Percentiles rank a stretch among this genome's conserved stretches.
Evolutionary conservation across 441 rosid species (phyloP).

Genomic region (Kokia cookei): DNA sequence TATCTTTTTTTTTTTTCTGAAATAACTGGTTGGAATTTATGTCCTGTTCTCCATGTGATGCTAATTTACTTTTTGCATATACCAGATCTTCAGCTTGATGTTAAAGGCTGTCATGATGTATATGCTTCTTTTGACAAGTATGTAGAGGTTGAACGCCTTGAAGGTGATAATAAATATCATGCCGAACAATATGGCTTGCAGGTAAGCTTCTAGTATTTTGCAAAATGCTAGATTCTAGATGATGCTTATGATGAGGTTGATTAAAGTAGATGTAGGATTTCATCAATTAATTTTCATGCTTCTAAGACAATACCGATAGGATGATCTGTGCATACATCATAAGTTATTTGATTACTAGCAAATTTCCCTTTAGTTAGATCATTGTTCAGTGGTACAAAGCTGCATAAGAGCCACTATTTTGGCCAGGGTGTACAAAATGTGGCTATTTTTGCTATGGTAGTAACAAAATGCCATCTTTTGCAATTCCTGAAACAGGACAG

Average conservation of each 20-base stretch:
- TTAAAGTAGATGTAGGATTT: not conserved
- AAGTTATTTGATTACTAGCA: not conserved
- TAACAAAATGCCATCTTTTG: not conserved
- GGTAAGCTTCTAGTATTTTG: slow-evolving; percentile 19
- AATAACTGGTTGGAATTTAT: not conserved
- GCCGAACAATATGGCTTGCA: slow-evolving; percentile 52
- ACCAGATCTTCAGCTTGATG: slow-evolving; percentile 47
- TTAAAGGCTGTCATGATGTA: slow-evolving; percentile 49
- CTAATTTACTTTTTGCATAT: slow-evolving; percentile 6
- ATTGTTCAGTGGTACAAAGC: not conserved
- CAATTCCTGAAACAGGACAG: not conserved
- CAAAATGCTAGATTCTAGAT: not conserved
- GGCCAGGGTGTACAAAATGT: not conserved
- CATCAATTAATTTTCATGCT: not conserved
- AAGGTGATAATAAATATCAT: slow-evolving; percentile 53
- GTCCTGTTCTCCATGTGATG: not conserved
- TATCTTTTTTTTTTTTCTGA: slow-evolving; percentile 5
- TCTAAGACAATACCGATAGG: not conserved
- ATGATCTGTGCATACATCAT: not conserved
- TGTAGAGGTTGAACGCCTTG: slow-evolving; percentile 51
- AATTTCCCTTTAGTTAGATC: not conserved
- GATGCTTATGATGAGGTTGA: not conserved
- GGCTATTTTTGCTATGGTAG: not conserved
- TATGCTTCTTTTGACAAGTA: slow-evolving; percentile 55
- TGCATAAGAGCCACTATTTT: not conserved